phyloP scores from a whole-genome alignment of 2,329 filamentous ascomycete species.

The Paecilomyces variotii region DNA sequence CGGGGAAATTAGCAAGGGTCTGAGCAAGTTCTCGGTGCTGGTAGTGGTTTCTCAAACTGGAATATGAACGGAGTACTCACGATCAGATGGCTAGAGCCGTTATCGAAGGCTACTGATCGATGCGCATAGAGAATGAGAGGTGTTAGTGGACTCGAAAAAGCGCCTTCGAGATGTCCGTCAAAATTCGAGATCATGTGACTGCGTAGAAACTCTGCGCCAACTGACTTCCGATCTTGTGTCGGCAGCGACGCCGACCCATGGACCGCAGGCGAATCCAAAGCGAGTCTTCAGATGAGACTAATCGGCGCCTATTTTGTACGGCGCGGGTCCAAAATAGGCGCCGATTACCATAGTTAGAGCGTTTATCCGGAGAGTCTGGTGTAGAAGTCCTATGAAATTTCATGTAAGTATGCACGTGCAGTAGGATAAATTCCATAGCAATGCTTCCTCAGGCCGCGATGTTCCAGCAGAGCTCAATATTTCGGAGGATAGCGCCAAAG shows the following conservation, averaged over 20 bases:
- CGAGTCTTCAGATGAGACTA: too few relatives aligned
- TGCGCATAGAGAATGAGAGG: not conserved
- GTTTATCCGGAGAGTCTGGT: not conserved
- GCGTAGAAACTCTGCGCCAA: not conserved
- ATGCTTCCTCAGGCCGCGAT: not conserved
- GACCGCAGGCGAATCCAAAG: not conserved
- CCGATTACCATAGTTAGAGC: not conserved
- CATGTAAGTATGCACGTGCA: not conserved
- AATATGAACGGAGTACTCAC: slow-evolving; percentile 2
- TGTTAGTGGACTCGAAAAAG: not conserved
- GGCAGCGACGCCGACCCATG: not conserved
- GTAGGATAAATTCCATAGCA: not conserved
- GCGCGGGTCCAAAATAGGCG: too few relatives aligned
- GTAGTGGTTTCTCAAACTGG: not conserved
- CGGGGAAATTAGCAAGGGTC: not conserved
- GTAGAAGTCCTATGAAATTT: not conserved
- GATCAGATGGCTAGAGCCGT: not conserved
- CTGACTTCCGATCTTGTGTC: not conserved
- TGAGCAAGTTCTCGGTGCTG: not conserved
- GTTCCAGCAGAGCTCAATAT: not conserved
- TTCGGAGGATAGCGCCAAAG: not conserved
- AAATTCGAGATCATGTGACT: not conserved
- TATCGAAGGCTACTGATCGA: not conserved
- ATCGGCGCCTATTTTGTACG: too few relatives aligned
- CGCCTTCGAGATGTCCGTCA: not conserved